Conservation (phyloP, 805 yeast genomes). For the Cyberlindnera sargentensis region DNA sequence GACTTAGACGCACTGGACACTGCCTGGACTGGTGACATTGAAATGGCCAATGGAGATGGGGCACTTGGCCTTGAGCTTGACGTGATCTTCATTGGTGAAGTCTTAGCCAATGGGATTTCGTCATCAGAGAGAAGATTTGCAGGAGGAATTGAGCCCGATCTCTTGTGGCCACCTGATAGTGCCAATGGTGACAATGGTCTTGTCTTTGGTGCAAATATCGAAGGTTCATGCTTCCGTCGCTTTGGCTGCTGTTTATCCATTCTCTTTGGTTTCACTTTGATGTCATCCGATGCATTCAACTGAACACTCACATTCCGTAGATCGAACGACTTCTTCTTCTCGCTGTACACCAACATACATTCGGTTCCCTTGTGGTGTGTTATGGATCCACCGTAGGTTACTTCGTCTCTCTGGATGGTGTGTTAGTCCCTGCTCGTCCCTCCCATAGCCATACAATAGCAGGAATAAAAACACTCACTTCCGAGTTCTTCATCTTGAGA, state of each 20-base stretch:
- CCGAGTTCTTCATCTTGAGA: constrained; percentile 8
- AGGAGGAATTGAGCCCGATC: constrained; percentile 1
- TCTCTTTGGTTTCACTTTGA: constrained; percentile 1
- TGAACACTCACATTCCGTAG: constrained; percentile 12
- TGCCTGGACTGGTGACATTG: background rate
- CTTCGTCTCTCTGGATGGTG: constrained; percentile 5
- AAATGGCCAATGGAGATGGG: constrained; percentile 10
- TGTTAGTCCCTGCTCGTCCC: background rate
- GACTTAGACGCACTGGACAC: background rate
- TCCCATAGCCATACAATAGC: background rate
- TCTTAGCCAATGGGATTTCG: constrained; percentile 11
- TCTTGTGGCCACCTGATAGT: background rate
- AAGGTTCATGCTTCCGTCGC: constrained; percentile 14
- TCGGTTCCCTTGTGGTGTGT: constrained; percentile 11
- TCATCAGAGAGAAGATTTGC: constrained; percentile 8
- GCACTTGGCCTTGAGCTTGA: constrained; percentile 9
- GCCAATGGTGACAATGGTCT: constrained; percentile 18
- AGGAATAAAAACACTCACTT: background rate
- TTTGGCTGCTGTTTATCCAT: constrained; percentile 3
- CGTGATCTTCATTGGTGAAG: constrained; percentile 3
- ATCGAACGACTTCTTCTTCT: constrained; percentile 10
- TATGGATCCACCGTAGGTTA: constrained; percentile 13
- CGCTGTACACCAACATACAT: constrained; percentile 20
- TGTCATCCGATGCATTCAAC: constrained; percentile 6
- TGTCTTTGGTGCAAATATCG: constrained; percentile 21